These are phyloP conservation scores for Penicillium sp. DNA, from an alignment of 2,329 filamentous ascomycete species.

Conservation along the genomic window DNA sequence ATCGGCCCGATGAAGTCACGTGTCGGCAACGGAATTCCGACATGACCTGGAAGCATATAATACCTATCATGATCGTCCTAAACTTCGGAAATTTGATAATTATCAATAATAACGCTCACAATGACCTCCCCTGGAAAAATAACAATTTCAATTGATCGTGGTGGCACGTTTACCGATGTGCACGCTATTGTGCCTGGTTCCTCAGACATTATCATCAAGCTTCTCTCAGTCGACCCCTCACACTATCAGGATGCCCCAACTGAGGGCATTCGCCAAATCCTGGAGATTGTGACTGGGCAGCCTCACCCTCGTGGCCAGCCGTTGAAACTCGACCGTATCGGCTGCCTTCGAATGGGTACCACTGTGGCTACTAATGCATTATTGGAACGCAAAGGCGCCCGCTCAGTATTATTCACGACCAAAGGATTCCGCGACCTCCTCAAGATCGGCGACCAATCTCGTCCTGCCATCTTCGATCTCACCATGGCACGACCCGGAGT, in stretches of 20 bases:
- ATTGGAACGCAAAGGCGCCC: slow-evolving; percentile 84
- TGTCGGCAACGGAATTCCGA: too few relatives aligned
- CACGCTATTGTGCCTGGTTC: slow-evolving; percentile 38
- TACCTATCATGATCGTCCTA: too few relatives aligned
- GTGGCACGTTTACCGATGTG: slow-evolving; percentile 43
- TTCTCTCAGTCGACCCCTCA: slow-evolving; percentile 41
- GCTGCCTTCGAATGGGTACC: slow-evolving; percentile 81
- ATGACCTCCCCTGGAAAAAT: slow-evolving; percentile 32
- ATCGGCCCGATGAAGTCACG: too few relatives aligned
- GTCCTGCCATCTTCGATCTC: slow-evolving; percentile 87
- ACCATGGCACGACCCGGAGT: slow-evolving; percentile 84
- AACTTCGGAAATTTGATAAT: too few relatives aligned
- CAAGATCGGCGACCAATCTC: slow-evolving; percentile 84
- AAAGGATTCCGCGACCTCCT: slow-evolving; percentile 85
- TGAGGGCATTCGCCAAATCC: slow-evolving; percentile 78
- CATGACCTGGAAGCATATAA: too few relatives aligned
- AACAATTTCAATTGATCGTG: slow-evolving; percentile 41
- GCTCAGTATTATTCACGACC: slow-evolving; percentile 82
- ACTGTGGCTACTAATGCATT: slow-evolving; percentile 91
- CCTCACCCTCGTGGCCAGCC: slow-evolving; percentile 36
- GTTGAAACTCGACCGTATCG: slow-evolving; percentile 37
- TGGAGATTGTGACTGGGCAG: slow-evolving; percentile 39
- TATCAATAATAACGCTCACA: neutral
- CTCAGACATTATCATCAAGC: slow-evolving; percentile 41
- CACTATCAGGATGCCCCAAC: slow-evolving; percentile 58